Evolutionary conservation across 1,284 basidiomycete species (phyloP).

Genomic region (Stygiomarasmius scandens): DNA sequence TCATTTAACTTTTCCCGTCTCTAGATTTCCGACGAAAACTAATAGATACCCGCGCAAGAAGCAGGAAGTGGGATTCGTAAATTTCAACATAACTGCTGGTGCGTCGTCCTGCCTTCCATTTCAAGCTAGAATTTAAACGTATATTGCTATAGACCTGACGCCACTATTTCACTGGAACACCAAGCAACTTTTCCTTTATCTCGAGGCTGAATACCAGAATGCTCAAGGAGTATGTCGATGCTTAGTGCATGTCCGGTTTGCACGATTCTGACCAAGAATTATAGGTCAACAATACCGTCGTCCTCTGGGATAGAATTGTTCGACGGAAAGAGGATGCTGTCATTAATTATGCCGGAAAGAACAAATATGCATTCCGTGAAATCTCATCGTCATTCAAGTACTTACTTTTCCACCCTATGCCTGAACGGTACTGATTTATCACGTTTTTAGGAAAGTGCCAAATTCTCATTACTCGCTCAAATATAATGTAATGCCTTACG

Average conservation of each 20-base stretch:
- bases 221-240: conserved; percentile 60
- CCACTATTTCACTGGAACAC: conserved; percentile 94
- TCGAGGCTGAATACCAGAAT: conserved; percentile 79
- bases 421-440: conserved; percentile 6
- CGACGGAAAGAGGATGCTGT: conserved; percentile 77
- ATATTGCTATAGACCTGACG: conserved; percentile 58
- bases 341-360: conserved; percentile 61
- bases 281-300: conserved; percentile 80
- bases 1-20: background rate
- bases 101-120: conserved; percentile 23
- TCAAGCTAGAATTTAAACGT: background rate
- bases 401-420: conserved; percentile 31
- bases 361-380: conserved; percentile 84
- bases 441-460: conserved; percentile 53
- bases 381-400: conserved; percentile 72
- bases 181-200: conserved; percentile 87
- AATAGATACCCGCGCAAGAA: conserved; percentile 57
- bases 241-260: conserved; percentile 2
- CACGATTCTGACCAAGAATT: conserved; percentile 3
- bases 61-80: conserved; percentile 75
- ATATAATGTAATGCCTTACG: conserved; percentile 91
- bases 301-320: conserved; percentile 93
- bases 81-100: conserved; percentile 81
- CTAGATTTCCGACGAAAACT: conserved; percentile 57
- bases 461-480: conserved; percentile 76